Base-by-base conservation (phyloP, 2,329 filamentous ascomycete genomes). In the Zopfia rhizophila region DNA sequence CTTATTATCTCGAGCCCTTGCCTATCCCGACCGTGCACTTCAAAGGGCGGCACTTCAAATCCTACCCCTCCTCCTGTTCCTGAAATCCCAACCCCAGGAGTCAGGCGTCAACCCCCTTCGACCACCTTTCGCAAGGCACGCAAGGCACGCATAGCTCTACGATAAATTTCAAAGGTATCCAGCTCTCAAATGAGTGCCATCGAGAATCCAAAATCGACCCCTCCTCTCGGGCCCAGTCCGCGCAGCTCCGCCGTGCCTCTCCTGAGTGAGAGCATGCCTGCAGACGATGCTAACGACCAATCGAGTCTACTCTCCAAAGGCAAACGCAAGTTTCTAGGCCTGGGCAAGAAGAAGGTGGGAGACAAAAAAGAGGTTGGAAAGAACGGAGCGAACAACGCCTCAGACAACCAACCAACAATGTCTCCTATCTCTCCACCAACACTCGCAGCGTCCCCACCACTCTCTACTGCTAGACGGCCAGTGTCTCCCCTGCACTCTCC, bases 321-420 rank as follows among this genome's bases (percentile, higher is more conserved):
- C 24, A 73, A 72, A 58, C 63, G 61, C 47, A 69, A 70, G 55
- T 50, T 73, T 14, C 58, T 72, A 11, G 67, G 65, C 12, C 47
- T 73, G n/a, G 61, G 61, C 37, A 66, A 70, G 53, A 70, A 68
- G 55, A 68, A 69, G 50, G 65, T 66, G 24, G 54, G 42, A 10
- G 54, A 56, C 11, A 40, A 55, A 30, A 51, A 52, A 35, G 45
- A 39, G 30, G 30, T 37, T 52, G 45, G 48, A 42, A 52, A 33
- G 16, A 29, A 40, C 45, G 45, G 45, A 30, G 48, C 49, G 45
- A 25, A 25, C 16, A 23, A 25, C 14, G 30, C 37, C 42, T 11
- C 44, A 24, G 37, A 40, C 1, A 38, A 41, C 39, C 51, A 5
- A 30, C 39, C 35, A 47, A 36, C 58, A 7, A 56, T 51, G 35